phyloP scores from a whole-genome alignment of 2,329 filamentous ascomycete genomes.

The Lecanosticta acicola region DNA sequence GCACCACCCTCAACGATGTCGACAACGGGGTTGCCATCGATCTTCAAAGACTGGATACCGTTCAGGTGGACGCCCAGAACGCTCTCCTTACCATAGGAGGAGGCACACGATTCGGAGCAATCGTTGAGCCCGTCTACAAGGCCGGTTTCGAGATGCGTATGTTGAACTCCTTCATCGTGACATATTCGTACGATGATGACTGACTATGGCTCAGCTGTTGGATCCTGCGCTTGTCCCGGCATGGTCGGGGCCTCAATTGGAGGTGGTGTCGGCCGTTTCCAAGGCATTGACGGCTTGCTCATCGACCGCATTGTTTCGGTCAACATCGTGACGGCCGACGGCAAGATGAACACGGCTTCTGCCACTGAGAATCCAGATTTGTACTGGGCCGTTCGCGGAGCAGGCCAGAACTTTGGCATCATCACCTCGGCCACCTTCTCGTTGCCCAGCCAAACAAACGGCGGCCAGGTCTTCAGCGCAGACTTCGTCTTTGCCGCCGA shows the following conservation, averaged over 20 bases:
- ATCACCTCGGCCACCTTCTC: conserved; percentile 22
- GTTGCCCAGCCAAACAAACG: conserved; percentile 1
- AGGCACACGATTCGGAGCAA: not conserved
- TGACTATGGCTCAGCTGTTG: not conserved
- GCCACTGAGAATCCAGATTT: conserved; percentile 17
- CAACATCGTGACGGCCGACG: conserved; percentile 30
- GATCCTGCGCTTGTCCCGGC: not conserved
- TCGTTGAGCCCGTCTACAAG: not conserved
- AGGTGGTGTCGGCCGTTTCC: not conserved
- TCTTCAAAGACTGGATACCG: not conserved
- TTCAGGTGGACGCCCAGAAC: not conserved
- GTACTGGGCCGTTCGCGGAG: conserved; percentile 33
- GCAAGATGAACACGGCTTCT: conserved; percentile 21
- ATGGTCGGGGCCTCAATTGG: not conserved
- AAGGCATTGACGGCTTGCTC: not conserved
- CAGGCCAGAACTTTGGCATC: conserved; percentile 35
- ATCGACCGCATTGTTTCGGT: conserved; percentile 24
- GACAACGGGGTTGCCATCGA: not conserved
- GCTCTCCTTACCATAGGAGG: not conserved
- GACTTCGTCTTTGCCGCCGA: not conserved
- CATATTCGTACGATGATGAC: not conserved
- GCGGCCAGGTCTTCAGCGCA: not conserved
- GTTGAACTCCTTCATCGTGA: not conserved
- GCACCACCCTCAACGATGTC: not conserved
- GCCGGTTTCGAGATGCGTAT: not conserved